Evolutionary conservation across 2,329 filamentous ascomycete species (phyloP), one percentile per base, ranked within the genome.

Genomic region (Botrytis paeoniae): DNA sequence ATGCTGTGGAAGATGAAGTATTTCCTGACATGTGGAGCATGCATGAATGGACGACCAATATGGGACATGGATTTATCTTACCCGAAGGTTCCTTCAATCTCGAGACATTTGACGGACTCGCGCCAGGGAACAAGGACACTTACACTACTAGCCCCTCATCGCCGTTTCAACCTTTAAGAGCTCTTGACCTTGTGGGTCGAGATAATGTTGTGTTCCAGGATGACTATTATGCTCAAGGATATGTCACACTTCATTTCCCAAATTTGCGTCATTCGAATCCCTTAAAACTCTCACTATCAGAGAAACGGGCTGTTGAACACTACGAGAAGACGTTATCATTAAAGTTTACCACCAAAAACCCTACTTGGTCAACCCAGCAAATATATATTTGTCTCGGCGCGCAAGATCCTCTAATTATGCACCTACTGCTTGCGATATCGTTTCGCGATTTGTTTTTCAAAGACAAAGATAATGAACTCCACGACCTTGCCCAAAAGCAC

Each of bases 321-420:
- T 71, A 71, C n/a, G 48, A 29, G 16, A 25, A 62, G 41, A 54
- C 35, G 7, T 60, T 71, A 22, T 71, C 60, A 25, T 20, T 41
- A 5, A 71, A 39, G 37, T 71, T 65, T 22, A 48, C 61, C 37
- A 65, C 70, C 5, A 71, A 71, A 35, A 32, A 59, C 20, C 61
- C 61, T 20, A 48, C 29, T 18, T 71, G 61, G 60, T 66, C 35
- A 37, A 71, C 45, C 16, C 70, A 71, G n/a, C 61, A 66, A 4
- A 66, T 66, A n/a, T 71, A 66, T 1, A 43, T 71, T 37, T 57
- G 45, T 20, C 70, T 71, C 14, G 61, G 70, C 2, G 61, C 60
- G 2, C 70, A 71, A 45, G 61, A 66, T 71, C 70, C 70, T 65
- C 37, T 71, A 12, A 60, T 71, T 18, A 57, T 71, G 61, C 70